Evolutionary conservation across 1,284 basidiomycete species (phyloP), one percentile per base, ranked within the genome.

Genomic region (Amylostereum chailletii): DNA sequence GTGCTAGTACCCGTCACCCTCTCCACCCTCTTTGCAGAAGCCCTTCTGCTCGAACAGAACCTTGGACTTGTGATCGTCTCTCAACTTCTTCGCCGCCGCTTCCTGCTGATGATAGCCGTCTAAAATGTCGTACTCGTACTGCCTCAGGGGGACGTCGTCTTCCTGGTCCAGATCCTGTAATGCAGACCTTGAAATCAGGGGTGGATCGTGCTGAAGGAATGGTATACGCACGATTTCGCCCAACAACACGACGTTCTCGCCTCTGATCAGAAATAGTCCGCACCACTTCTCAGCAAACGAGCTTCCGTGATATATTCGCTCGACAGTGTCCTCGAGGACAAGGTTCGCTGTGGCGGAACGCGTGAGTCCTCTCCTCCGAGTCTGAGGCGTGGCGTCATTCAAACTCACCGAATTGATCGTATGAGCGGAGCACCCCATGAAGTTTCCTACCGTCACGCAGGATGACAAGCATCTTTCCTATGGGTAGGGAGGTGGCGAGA

Each of bases 401-500:
- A 19, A 42, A 67, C 88, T 60, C 67, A 98, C 95, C 95, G 62
- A 98, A 99, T 65, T 99, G 96, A 73, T 99, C 96, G 67, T 99
- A 99, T 27, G 93, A 96, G 49, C 96, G 76, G 58, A 99, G 71
- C 34, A 99, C 94, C 34, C 96, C 96, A 58, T 97, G 88, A 41
- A 98, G 77, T 68, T 98, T 99, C 60, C 94, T 77, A 47, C 96
- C 96, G 66, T 99, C 96, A 65, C 96, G 79, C 52, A 99, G 75
- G 58, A 98, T 83, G 48, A 98, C 94, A 49, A 99, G 79, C 81
- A 99, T 95, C 82, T 98, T 99, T 75, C 97, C 94, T 98, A 69
- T 56, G 57, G 56, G 56, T 59, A 59, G 58, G 57, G 58, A 55
- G 56, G 48, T 52, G 51, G 54, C 49, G 53, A 58, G 57, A 59